phyloP scores from a whole-genome alignment of 768 basidiomycete species.

The Fibroporia radiculosa region DNA sequence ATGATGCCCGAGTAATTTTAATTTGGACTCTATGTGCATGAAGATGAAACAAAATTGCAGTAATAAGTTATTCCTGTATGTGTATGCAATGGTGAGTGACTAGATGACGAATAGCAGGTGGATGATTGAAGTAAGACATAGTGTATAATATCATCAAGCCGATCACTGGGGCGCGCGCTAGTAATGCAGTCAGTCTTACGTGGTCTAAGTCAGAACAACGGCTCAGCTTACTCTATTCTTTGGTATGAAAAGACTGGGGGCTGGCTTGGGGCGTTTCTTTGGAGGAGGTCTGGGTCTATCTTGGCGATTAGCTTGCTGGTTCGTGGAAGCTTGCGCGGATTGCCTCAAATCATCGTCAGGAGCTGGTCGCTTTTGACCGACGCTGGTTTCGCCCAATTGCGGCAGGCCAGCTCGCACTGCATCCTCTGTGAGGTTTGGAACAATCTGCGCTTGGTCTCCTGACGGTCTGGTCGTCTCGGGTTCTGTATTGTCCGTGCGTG shows the following conservation, averaged over 20 bases:
- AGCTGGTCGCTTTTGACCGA: conserved; percentile 10
- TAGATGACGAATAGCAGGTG: not conserved
- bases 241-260: conserved; percentile 52
- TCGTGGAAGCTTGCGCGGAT: not conserved
- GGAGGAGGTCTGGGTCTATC: not conserved
- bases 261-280: conserved; percentile 33
- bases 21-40: too few species aligned
- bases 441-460: too few species aligned
- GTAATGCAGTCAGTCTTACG: not conserved
- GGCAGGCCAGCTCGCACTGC: too few species aligned
- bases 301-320: not conserved
- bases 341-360: conserved; percentile 7
- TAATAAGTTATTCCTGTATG: conserved; percentile 2
- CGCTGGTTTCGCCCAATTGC: conserved; percentile 9
- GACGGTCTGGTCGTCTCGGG: too few species aligned
- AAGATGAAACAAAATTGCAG: too few species aligned
- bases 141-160: too few species aligned
- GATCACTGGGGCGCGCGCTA: not conserved
- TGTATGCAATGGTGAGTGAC: not conserved
- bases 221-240: conserved; percentile 30
- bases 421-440: too few species aligned
- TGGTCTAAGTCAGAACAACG: not conserved
- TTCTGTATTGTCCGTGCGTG: conserved; percentile 5
- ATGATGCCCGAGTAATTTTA: not conserved
- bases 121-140: not conserved